Conservation (phyloP, 306 rosid species). For the Acmispon strigosus region DNA sequence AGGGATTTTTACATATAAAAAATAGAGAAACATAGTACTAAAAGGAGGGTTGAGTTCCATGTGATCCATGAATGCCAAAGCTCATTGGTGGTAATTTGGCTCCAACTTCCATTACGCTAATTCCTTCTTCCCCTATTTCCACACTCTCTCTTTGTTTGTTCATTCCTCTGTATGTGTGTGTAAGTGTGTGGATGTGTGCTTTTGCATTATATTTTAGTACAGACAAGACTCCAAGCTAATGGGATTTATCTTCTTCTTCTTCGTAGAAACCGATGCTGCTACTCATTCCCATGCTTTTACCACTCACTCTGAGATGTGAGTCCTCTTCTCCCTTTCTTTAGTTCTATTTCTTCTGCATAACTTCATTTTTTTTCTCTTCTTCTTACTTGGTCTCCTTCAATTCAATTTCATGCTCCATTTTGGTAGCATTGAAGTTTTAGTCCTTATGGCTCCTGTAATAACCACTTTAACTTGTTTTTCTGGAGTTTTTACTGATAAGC, state of each 20-base stretch:
- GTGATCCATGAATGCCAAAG: conserved; percentile 22
- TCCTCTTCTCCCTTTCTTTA: not conserved
- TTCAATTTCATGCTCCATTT: no score
- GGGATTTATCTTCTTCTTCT: conserved; percentile 43
- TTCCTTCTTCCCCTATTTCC: not conserved
- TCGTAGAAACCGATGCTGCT: not conserved
- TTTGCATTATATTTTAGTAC: conserved; percentile 23
- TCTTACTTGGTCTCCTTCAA: no score
- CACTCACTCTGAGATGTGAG: conserved; percentile 23
- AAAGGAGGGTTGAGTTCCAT: conserved; percentile 16
- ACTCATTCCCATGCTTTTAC: not conserved
- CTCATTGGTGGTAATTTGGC: conserved; percentile 24
- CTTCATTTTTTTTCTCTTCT: no score
- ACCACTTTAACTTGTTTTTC: no score
- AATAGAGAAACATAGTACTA: not conserved
- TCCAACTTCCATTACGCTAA: not conserved
- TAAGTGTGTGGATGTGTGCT: no score
- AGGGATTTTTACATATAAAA: not conserved
- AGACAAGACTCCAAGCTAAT: conserved; percentile 54
- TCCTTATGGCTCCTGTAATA: not conserved
- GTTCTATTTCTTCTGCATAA: no score
- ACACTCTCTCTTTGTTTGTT: not conserved
- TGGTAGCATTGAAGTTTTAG: not conserved
- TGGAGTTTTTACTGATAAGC: not conserved
- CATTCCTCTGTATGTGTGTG: not conserved